phyloP scores from a whole-genome alignment of 768 basidiomycete species.

The Pleurotus cornucopiae region DNA sequence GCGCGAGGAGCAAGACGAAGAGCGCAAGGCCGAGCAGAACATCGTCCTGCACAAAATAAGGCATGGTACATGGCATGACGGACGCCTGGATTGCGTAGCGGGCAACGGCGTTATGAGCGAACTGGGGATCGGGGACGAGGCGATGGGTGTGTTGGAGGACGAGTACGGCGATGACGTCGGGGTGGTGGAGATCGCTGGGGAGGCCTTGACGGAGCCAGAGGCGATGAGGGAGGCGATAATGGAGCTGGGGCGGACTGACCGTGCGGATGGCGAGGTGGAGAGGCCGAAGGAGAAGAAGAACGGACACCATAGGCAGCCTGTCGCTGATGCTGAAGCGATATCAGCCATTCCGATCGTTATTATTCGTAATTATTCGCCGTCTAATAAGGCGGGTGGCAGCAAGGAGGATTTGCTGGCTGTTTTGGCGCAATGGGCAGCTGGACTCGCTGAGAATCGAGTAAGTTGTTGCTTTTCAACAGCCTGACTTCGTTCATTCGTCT shows the following conservation, averaged over 20 bases:
- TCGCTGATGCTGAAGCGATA: constrained; percentile 42
- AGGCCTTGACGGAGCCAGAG: constrained; percentile 9
- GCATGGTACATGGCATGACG: constrained; percentile 81
- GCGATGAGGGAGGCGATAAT: constrained; percentile 14
- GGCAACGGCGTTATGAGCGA: constrained; percentile 87
- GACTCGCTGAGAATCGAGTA: constrained; percentile 77
- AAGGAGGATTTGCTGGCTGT: constrained; percentile 72
- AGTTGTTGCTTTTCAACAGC: constrained; percentile 8
- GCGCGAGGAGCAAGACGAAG: constrained; percentile 30
- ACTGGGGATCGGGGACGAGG: constrained; percentile 79
- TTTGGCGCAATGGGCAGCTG: constrained; percentile 82
- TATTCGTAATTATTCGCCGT: constrained; percentile 71
- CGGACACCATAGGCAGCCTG: background rate
- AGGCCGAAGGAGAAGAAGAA: constrained; percentile 23
- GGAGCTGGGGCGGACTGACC: constrained; percentile 7
- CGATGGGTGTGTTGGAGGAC: constrained; percentile 27
- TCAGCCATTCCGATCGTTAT: constrained; percentile 80
- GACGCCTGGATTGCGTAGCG: constrained; percentile 76
- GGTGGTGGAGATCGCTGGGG: constrained; percentile 16
- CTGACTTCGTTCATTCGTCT: background rate
- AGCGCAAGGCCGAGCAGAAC: constrained; percentile 33
- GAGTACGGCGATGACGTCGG: constrained; percentile 50
- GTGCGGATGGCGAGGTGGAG: constrained; percentile 11
- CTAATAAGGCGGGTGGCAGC: constrained; percentile 40
- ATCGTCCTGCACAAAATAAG: constrained; percentile 43